phyloP scores from a whole-genome alignment of 2,329 filamentous ascomycete species.

The Cladosporium sphaerospermum region DNA sequence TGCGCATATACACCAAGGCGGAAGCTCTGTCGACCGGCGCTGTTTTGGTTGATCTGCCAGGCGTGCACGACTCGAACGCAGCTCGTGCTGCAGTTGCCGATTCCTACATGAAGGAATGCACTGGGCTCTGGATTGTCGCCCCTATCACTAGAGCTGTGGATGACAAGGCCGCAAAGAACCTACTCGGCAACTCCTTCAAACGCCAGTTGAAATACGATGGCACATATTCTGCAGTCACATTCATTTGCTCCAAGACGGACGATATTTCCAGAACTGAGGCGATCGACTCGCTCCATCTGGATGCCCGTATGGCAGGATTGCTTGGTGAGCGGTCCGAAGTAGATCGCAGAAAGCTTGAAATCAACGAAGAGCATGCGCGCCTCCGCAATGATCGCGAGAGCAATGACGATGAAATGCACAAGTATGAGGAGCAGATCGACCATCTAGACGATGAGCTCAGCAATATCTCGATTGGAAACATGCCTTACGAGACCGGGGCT shows the following conservation, averaged over 20 bases:
- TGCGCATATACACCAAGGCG: slow-evolving; percentile 48
- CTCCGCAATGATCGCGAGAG: slow-evolving; percentile 32
- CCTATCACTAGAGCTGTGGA: slow-evolving; percentile 56
- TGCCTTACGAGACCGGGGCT: slow-evolving; percentile 5
- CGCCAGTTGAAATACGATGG: slow-evolving; percentile 56
- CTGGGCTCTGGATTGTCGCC: slow-evolving; percentile 56
- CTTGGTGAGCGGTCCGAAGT: slow-evolving; percentile 25
- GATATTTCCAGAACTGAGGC: slow-evolving; percentile 49
- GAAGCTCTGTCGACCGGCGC: slow-evolving; percentile 48
- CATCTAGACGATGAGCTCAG: slow-evolving; percentile 34
- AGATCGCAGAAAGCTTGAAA: slow-evolving; percentile 14
- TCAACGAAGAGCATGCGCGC: slow-evolving; percentile 21
- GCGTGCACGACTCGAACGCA: slow-evolving; percentile 54
- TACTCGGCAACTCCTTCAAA: slow-evolving; percentile 53
- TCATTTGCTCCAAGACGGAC: slow-evolving; percentile 59
- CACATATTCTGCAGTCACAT: slow-evolving; percentile 48
- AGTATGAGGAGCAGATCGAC: slow-evolving; percentile 40
- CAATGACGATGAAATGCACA: slow-evolving; percentile 30
- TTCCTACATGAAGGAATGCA: slow-evolving; percentile 56
- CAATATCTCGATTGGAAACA: slow-evolving; percentile 9
- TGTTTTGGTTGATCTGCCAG: slow-evolving; percentile 54
- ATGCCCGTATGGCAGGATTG: slow-evolving; percentile 26
- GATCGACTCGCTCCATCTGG: slow-evolving; percentile 32
- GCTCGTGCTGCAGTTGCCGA: slow-evolving; percentile 53
- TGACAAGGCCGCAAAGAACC: slow-evolving; percentile 51